A percentile compares a stretch with the other conserved stretches of the same genome.
Evolutionary conservation across 2,329 filamentous ascomycete genomes (phyloP).

Genomic region (Intubia oerlemansii): DNA sequence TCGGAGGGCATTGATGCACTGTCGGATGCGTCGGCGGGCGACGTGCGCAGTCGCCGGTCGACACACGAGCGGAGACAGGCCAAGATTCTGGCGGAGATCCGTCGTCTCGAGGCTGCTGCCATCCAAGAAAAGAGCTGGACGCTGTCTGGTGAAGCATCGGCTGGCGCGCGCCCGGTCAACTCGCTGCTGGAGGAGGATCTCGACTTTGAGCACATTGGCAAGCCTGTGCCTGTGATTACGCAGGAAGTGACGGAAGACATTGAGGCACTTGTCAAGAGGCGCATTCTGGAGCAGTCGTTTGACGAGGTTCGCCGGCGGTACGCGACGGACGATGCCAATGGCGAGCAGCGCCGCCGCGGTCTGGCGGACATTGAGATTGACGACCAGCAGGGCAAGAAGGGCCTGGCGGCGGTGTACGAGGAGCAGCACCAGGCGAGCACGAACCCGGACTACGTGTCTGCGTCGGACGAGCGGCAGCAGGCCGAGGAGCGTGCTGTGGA

Average conservation of each 20-base stretch:
- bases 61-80: constrained; percentile 74
- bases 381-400: constrained; percentile 70
- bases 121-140: constrained; percentile 86
- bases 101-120: constrained; percentile 70
- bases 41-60: constrained; percentile 55
- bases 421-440: constrained; percentile 64
- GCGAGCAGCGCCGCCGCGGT: constrained; percentile 36
- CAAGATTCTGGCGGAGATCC: constrained; percentile 74
- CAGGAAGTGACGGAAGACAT: constrained; percentile 79
- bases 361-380: constrained; percentile 66
- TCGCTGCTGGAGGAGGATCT: constrained; percentile 87
- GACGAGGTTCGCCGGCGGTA: constrained; percentile 74
- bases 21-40: constrained; percentile 41
- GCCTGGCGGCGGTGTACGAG: constrained; percentile 84
- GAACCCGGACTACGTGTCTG: constrained; percentile 63
- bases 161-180: constrained; percentile 65
- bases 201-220: constrained; percentile 87
- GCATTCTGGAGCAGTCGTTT: constrained; percentile 77
- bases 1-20: constrained; percentile 23
- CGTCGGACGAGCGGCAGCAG: constrained; percentile 60
- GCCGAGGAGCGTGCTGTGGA: constrained; percentile 71
- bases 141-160: constrained; percentile 68
- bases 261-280: constrained; percentile 81
- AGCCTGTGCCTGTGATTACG: constrained; percentile 85
- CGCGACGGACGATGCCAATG: constrained; percentile 35